phyloP scores from a whole-genome alignment of 345 rosid genomes.

The Cardamine occulta region DNA sequence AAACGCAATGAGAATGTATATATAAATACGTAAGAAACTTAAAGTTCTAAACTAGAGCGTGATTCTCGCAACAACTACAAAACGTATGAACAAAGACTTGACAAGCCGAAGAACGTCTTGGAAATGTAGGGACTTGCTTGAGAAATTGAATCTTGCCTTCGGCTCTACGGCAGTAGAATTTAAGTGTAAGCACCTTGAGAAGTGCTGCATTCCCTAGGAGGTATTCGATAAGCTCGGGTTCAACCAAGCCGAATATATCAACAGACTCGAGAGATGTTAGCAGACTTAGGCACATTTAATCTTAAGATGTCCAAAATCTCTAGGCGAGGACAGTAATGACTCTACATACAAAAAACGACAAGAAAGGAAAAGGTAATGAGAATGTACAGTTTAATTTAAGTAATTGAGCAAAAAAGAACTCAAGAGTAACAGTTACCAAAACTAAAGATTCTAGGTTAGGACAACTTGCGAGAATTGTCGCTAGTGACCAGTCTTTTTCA shows the following conservation, averaged over 20 bases:
- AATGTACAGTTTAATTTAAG: background rate
- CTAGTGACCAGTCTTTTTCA: background rate
- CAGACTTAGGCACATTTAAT: background rate
- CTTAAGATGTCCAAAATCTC: no score
- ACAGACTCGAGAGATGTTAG: slow-evolving; percentile 13
- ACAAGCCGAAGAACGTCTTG: background rate
- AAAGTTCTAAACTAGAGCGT: background rate
- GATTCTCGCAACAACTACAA: background rate
- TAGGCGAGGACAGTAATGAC: no score
- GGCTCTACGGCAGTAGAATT: no score
- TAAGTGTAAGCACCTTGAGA: background rate
- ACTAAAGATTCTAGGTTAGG: background rate
- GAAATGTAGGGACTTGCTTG: background rate
- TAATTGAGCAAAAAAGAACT: background rate
- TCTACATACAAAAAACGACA: background rate
- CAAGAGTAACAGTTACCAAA: background rate
- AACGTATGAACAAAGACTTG: background rate
- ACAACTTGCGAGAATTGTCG: background rate
- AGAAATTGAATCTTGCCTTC: background rate
- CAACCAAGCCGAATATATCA: background rate
- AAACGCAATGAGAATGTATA: no score
- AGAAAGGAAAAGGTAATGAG: background rate
- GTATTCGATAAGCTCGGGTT: background rate
- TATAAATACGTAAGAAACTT: background rate
- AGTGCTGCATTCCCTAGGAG: background rate